These are phyloP conservation scores for Blastobotrys buckinghamii DNA, from an alignment of 1,139 yeast species.

Conservation along the genomic window DNA sequence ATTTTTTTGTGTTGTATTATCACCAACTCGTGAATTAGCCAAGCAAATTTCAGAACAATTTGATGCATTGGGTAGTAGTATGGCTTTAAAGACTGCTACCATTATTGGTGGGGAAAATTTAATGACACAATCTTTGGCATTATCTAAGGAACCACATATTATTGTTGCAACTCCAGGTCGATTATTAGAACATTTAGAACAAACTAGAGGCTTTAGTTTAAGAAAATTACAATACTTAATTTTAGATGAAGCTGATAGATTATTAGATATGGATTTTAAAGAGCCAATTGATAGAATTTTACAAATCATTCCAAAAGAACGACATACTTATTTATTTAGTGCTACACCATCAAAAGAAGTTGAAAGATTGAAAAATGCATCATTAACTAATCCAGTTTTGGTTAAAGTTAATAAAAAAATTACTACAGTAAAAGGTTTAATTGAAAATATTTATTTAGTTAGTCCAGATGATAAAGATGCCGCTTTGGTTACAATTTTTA, in stretches of 20 bases:
- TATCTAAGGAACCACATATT: slow-evolving; percentile 90
- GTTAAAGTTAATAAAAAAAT: slow-evolving; percentile 86
- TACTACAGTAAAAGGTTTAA: slow-evolving; percentile 87
- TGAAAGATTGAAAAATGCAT: slow-evolving; percentile 91
- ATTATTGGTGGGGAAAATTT: slow-evolving; percentile 98
- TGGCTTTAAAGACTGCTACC: slow-evolving; percentile 85
- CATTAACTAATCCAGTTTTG: slow-evolving; percentile 80
- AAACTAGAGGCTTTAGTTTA: slow-evolving; percentile 85
- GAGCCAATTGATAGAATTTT: slow-evolving; percentile 87
- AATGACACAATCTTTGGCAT: slow-evolving; percentile 95
- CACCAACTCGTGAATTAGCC: slow-evolving; percentile 97
- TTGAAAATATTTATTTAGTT: slow-evolving; percentile 84
- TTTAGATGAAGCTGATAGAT: slow-evolving; percentile 96
- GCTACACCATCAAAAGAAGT: slow-evolving; percentile 97
- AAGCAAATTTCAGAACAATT: slow-evolving; percentile 94
- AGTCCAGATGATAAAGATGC: slow-evolving; percentile 94
- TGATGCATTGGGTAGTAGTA: slow-evolving; percentile 82
- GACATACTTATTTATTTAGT: slow-evolving; percentile 84
- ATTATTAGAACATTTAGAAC: slow-evolving; percentile 89
- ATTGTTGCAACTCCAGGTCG: slow-evolving; percentile 97
- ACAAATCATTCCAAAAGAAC: slow-evolving; percentile 73
- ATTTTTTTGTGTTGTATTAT: slow-evolving; percentile 80
- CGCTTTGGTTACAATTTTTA: slow-evolving; percentile 69
- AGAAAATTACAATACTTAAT: slow-evolving; percentile 77
- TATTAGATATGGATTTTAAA: slow-evolving; percentile 94